Conservation (phyloP, 495 filamentous ascomycete genomes). For the Penicillium cinerascens region DNA sequence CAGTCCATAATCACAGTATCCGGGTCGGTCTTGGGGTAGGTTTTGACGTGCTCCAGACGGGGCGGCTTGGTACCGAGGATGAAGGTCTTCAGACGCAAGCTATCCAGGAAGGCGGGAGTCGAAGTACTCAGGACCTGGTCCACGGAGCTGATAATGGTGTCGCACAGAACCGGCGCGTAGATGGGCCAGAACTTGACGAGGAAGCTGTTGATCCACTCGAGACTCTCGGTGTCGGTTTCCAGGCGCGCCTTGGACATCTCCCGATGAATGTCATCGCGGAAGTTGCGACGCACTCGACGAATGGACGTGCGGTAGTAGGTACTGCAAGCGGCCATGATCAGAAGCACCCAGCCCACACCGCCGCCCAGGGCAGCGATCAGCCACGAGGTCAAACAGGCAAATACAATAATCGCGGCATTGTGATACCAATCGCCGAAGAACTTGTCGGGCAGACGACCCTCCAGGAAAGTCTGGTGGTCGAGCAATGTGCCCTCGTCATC, state of each 20-base stretch:
- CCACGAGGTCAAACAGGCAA: slow-evolving; percentile 91
- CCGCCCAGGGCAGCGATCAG: slow-evolving; percentile 83
- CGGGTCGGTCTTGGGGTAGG: slow-evolving; percentile 92
- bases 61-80: slow-evolving; percentile 92
- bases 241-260: slow-evolving; percentile 86
- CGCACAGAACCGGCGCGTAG: slow-evolving; percentile 87
- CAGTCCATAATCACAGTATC: slow-evolving; percentile 98
- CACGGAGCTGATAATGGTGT: slow-evolving; percentile 86
- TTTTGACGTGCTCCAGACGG: slow-evolving; percentile 94
- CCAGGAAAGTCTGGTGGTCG: slow-evolving; percentile 86
- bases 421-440: slow-evolving; percentile 99
- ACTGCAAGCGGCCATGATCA: slow-evolving; percentile 85
- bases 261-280: slow-evolving; percentile 89
- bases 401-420: slow-evolving; percentile 86
- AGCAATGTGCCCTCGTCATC: slow-evolving; percentile 63
- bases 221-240: slow-evolving; percentile 86
- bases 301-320: slow-evolving; percentile 98
- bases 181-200: slow-evolving; percentile 99
- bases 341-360: slow-evolving; percentile 86
- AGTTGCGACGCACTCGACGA: slow-evolving; percentile 90
- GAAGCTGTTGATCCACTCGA: slow-evolving; percentile 99
- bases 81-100: slow-evolving; percentile 85
- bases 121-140: slow-evolving; percentile 92
- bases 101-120: slow-evolving; percentile 90
- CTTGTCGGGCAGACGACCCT: slow-evolving; percentile 78